These are phyloP conservation scores for Berberis thunbergii DNA, from an alignment of 164 flowering plant species.

Conservation along the genomic window DNA sequence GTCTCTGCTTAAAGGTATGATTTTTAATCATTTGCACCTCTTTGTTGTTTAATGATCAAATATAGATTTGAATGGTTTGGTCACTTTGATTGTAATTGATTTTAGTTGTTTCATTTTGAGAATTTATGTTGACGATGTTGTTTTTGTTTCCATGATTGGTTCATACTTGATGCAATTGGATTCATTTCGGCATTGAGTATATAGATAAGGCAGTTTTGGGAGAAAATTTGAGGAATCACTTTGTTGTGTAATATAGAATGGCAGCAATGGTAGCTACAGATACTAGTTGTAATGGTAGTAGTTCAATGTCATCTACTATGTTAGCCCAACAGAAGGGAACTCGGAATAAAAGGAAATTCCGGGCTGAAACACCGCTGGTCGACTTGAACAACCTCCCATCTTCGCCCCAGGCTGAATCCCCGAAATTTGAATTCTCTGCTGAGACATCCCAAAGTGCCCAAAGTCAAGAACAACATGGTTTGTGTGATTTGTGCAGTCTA, in stretches of 20 bases:
- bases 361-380: constrained; percentile 67
- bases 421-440: constrained; percentile 55
- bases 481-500: constrained; percentile 48
- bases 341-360: constrained; percentile 84
- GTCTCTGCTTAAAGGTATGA: neutral
- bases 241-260: neutral
- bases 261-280: constrained; percentile 1
- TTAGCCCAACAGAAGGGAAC: constrained; percentile 69
- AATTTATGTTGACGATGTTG: neutral
- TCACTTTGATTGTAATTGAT: neutral
- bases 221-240: neutral
- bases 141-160: neutral
- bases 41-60: neutral
- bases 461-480: constrained; percentile 21
- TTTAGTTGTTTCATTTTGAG: too few species aligned
- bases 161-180: too few species aligned
- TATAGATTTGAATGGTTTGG: neutral
- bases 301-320: constrained; percentile 32
- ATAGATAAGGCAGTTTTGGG: too few species aligned
- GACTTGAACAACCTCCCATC: constrained; percentile 35
- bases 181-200: too few species aligned
- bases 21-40: neutral
- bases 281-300: constrained; percentile 14
- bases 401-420: constrained; percentile 23
- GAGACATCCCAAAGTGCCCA: constrained; percentile 38